A percentile compares a stretch with the other conserved stretches of the same genome.
phyloP scores from a whole-genome alignment of 2,329 filamentous ascomycete species.

The Fusarium abutilonis region DNA sequence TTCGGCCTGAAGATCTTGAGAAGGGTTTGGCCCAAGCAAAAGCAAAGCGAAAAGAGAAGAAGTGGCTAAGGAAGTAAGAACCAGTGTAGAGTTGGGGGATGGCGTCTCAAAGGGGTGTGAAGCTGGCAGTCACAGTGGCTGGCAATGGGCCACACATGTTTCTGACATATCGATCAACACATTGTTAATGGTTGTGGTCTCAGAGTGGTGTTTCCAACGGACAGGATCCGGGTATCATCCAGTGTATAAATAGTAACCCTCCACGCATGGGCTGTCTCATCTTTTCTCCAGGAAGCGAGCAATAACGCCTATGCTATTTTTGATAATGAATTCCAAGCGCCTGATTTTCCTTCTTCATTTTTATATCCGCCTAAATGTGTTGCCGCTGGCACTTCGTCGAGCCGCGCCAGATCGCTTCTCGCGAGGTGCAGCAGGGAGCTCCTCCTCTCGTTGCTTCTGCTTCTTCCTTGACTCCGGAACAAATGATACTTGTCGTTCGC shows the following conservation, averaged over 20 bases:
- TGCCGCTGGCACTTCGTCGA: slow-evolving; percentile 78
- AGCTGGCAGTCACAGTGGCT: slow-evolving; percentile 2
- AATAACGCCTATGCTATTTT: slow-evolving; percentile 40
- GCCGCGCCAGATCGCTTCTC: slow-evolving; percentile 51
- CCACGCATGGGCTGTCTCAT: slow-evolving; percentile 39
- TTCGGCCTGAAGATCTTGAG: slow-evolving; percentile 66
- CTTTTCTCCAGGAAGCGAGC: slow-evolving; percentile 39
- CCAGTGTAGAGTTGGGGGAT: not conserved
- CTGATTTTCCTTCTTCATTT: slow-evolving; percentile 38
- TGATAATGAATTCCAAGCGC: slow-evolving; percentile 41
- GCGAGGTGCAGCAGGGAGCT: slow-evolving; percentile 42
- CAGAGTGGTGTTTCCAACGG: slow-evolving; percentile 36
- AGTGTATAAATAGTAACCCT: slow-evolving; percentile 44
- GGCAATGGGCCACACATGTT: not conserved
- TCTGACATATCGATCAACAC: slow-evolving; percentile 2
- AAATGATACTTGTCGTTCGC: slow-evolving; percentile 78
- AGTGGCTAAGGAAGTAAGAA: slow-evolving; percentile 38
- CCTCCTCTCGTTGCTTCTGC: slow-evolving; percentile 52
- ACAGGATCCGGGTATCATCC: slow-evolving; percentile 47
- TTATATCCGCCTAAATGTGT: slow-evolving; percentile 76
- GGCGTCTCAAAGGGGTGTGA: not conserved
- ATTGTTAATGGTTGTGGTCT: slow-evolving; percentile 12
- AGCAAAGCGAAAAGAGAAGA: slow-evolving; percentile 49
- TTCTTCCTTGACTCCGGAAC: slow-evolving; percentile 68
- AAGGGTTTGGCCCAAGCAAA: slow-evolving; percentile 60